Evolutionary conservation across 192 early-diverging fungal genomes (phyloP), one percentile per base, ranked within the genome.

Genomic region (Piromyces sp.): DNA sequence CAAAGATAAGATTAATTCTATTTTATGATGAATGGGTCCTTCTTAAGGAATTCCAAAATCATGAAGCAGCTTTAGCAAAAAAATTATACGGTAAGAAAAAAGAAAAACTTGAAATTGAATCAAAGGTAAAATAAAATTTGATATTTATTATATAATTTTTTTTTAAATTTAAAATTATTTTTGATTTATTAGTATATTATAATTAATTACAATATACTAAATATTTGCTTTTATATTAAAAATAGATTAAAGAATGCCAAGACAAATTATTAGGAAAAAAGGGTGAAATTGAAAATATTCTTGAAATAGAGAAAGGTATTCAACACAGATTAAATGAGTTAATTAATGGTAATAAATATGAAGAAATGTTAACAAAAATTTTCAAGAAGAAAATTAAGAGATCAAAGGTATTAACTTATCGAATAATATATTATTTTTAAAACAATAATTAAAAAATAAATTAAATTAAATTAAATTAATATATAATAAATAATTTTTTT

Each of bases 41-140:
- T 29, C 83, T 92, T 29, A 92, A 92, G 84, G 91, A 92, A 80
- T 92, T 92, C 84, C 90, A 92, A 83, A 90, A 92, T 84, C 84
- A 87, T 79, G 91, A 92, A 84, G 88, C 87, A 30, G 38, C 29
- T 0, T 81, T 92, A 26, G 88, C 87, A 3, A 88, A 92, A 26
- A 92, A 92, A 80, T 84, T 91, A 19, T 33, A 80, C 19, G 30
- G 58, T 29, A 92, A 92, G 82, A 81, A 85, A 81, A 78, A 80
- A 19, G 89, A 91, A 82, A 89, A 91, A 82, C 83, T 83, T 29
- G 91, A 90, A 16, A 89, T 92, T 80, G 89, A 88, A 38, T 36
- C 38, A 30, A 91, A 92, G 84, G 87, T 90, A 80, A 0, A 81
- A 9, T 33, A 38, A 38, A 38, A 38, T 38, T 38, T 14, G 14